A percentile compares a stretch with the other conserved stretches of the same genome.
These are phyloP conservation scores for Tulasnella sp. DNA, from an alignment of 768 basidiomycete genomes.

Conservation along the genomic window DNA sequence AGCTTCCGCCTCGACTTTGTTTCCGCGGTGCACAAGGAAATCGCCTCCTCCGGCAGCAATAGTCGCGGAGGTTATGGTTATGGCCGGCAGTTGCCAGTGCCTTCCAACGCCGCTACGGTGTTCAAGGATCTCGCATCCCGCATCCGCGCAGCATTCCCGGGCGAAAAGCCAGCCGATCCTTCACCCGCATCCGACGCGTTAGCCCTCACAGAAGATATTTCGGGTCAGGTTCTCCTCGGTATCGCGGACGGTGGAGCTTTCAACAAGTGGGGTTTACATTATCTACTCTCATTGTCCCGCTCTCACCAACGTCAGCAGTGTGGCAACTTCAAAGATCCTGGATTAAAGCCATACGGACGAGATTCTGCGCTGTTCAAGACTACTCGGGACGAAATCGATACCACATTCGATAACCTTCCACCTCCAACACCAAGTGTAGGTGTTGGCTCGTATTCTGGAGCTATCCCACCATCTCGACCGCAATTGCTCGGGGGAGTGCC, in stretches of 20 bases:
- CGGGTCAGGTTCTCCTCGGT: conserved; percentile 30
- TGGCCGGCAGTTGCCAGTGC: background rate
- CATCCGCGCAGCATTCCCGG: conserved; percentile 14
- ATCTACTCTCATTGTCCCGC: conserved; percentile 31
- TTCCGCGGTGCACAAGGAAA: background rate
- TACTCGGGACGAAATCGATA: conserved; percentile 30
- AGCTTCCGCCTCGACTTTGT: background rate
- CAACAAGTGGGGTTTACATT: conserved; percentile 31
- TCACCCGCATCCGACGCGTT: conserved; percentile 6
- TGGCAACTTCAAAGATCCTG: conserved; percentile 33
- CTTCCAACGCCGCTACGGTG: background rate
- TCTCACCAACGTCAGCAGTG: conserved; percentile 33
- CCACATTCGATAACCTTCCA: conserved; percentile 31
- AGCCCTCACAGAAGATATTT: conserved; percentile 30
- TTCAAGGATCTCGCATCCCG: background rate
- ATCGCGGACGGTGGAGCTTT: conserved; percentile 17
- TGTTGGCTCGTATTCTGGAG: background rate
- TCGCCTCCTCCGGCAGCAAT: background rate
- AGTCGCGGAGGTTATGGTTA: background rate
- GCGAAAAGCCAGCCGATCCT: conserved; percentile 14
- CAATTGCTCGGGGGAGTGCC: conserved; percentile 25
- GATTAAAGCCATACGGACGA: conserved; percentile 30
- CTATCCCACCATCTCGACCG: too few species aligned
- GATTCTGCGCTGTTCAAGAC: conserved; percentile 28
- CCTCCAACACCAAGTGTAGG: conserved; percentile 29